These are phyloP conservation scores for Scytalidium sp. DNA, from an alignment of 2,329 filamentous ascomycete species.

Conservation along the genomic window DNA sequence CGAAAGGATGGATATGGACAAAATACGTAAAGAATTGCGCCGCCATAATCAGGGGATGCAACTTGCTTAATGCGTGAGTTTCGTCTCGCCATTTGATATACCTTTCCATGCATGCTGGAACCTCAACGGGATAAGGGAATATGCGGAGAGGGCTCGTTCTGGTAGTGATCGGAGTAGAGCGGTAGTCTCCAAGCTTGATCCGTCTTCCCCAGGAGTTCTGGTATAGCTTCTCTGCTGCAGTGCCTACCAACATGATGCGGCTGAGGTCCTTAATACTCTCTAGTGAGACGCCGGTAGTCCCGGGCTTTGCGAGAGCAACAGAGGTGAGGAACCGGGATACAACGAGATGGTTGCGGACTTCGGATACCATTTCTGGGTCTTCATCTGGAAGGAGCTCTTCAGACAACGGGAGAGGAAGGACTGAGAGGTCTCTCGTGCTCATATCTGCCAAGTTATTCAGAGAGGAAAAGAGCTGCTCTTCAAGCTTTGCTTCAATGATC, in stretches of 20 bases:
- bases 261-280: slow-evolving; percentile 11
- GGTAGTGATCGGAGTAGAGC: slow-evolving; percentile 13
- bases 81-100: slow-evolving; percentile 16
- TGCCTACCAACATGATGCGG: slow-evolving; percentile 10
- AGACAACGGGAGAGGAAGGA: slow-evolving; percentile 4
- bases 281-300: slow-evolving; percentile 12
- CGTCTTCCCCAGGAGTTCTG: slow-evolving; percentile 11
- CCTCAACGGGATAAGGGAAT: slow-evolving; percentile 19
- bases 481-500: slow-evolving; percentile 8
- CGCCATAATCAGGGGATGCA: slow-evolving; percentile 20
- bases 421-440: slow-evolving; percentile 4
- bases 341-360: slow-evolving; percentile 20
- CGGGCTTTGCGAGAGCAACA: slow-evolving; percentile 9
- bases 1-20: slow-evolving; percentile 18
- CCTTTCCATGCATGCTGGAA: slow-evolving; percentile 16
- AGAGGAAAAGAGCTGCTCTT: slow-evolving; percentile 2
- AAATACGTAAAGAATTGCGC: slow-evolving; percentile 17
- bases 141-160: slow-evolving; percentile 16
- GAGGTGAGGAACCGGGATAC: slow-evolving; percentile 18
- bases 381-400: slow-evolving; percentile 4
- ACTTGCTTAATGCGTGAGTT: slow-evolving; percentile 8
- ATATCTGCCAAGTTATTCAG: slow-evolving; percentile 3
- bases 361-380: slow-evolving; percentile 6
- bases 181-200: slow-evolving; percentile 14
- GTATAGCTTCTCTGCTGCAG: slow-evolving; percentile 11